Conservation (phyloP, 2,329 filamentous ascomycete genomes). For the Paecilomyces sp. region DNA sequence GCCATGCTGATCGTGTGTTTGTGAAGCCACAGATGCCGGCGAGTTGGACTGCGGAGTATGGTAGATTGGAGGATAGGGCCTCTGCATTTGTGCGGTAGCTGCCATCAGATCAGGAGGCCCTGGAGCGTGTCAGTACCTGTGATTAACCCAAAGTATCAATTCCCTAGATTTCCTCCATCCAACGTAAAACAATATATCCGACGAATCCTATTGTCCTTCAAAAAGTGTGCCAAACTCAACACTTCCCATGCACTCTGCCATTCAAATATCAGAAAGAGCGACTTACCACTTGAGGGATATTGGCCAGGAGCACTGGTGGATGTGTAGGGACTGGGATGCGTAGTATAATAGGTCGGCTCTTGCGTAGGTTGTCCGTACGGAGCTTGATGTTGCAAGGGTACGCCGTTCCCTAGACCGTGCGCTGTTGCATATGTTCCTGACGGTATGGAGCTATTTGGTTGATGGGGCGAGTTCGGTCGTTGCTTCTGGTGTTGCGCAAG, state of each 20-base stretch:
- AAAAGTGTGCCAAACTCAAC: not conserved
- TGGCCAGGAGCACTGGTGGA: constrained; percentile 72
- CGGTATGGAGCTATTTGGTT: constrained; percentile 37
- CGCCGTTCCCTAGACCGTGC: constrained; percentile 29
- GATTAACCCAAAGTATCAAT: constrained; percentile 36
- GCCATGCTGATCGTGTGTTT: constrained; percentile 77
- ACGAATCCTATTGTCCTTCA: not conserved
- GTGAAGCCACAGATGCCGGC: constrained; percentile 85
- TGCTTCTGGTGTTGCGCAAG: constrained; percentile 23
- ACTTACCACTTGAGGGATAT: constrained; percentile 81
- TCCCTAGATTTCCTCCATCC: not conserved
- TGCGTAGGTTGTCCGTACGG: constrained; percentile 63
- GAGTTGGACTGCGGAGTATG: constrained; percentile 94
- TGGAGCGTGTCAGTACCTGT: constrained; percentile 55
- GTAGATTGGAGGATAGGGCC: constrained; percentile 82
- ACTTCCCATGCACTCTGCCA: not conserved
- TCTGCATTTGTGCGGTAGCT: constrained; percentile 56
- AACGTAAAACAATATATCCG: not conserved
- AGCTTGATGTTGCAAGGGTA: constrained; percentile 45
- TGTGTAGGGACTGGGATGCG: constrained; percentile 76
- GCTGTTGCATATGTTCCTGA: constrained; percentile 22
- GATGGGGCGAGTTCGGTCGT: constrained; percentile 56
- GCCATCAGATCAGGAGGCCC: constrained; percentile 67
- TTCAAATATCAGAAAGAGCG: constrained; percentile 3
- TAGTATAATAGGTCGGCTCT: constrained; percentile 67